Evolutionary conservation across 2,329 filamentous ascomycete genomes (phyloP), one percentile per base, ranked within the genome.

Genomic region (Xylaria arbuscula): DNA sequence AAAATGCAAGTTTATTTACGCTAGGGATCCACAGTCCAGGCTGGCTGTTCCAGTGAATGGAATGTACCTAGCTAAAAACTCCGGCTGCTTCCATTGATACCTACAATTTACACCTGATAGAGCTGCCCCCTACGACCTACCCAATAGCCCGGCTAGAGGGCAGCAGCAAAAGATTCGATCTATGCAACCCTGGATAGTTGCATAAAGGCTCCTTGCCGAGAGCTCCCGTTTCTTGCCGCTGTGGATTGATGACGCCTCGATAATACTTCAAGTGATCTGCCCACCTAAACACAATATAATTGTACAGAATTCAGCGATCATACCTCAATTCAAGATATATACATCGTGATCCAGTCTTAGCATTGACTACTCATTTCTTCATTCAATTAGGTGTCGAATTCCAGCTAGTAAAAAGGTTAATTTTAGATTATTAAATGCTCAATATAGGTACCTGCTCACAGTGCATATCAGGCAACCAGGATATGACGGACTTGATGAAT

Each of bases 1-100:
- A 68, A 51, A 63, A 68, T 68, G 69, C 63, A 66, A 34, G 62
- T 69, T 66, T 66, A 70, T 70, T 66, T 66, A 68, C 53, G 47
- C 45, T 56, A 40, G 42, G 64, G 48, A 51, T 69, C 62, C 62
- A 66, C 67, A 62, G 58, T 38, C 13, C 45, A 45, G 53, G 28
- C 45, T 36, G 47, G 28, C 34, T 42, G 54, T 55, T 38, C 36
- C 42, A 15, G 47, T 42, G 45, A 47, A 42, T 22, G 11, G 32
- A 10, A 9, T 28, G 54, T 57, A 34, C 40, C 15, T 13, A 45
- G 28, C 28, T 45, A 17, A 45, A 45, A 45, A 17, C 40, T 17
- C 40, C 17, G 6, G 4, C 15, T 45, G 9, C 36, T 40, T 40
- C 36, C 13, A 40, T 40, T 40, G 17, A n/a, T 45, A 45, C 17